Evolutionary conservation across 2,329 filamentous ascomycete genomes (phyloP), one percentile per base, ranked within the genome.

Genomic region (Karstenula rhodostoma): DNA sequence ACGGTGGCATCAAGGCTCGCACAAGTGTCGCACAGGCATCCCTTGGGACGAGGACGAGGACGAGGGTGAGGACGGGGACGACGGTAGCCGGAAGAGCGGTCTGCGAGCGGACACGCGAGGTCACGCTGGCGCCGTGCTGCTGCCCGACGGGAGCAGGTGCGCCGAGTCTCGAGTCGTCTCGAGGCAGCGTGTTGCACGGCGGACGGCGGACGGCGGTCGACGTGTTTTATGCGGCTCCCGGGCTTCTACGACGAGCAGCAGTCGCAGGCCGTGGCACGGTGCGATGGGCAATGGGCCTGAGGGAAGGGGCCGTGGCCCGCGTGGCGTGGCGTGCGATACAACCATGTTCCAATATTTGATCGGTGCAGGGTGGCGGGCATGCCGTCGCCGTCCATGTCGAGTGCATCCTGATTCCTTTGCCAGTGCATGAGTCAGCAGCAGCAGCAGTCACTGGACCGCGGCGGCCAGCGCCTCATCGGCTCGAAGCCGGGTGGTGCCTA

Each of bases 51-150:
- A 54, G 40, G 56, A 62, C n/a, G n/a, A n/a, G n/a, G n/a, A n/a
- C n/a, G n/a, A n/a, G n/a, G n/a, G n/a, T n/a, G n/a, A n/a, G n/a
- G n/a, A n/a, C n/a, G 29, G 29, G 7, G 54, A 49, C 43, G 55
- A 58, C 57, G 55, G 61, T 60, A 63, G 67, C 58, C 58, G 60
- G 65, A 69, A 59, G 58, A 67, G 72, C 74, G 70, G 73, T 74
- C 71, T 71, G 62, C 50, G 43, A 58, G 49, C 57, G 56, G 58
- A 49, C 29, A 53, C 37, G 60, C 58, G 55, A 51, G 60, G 56
- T 65, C 62, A 58, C 60, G 60, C 35, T 17, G 57, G 43, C 59
- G 53, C 37, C 58, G 57, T 54, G 57, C 57, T 4, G 29, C 29
- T 49, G 65, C 63, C 64, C 58, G 59, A 67, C 50, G 54, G 29